Conservation (phyloP, 257 asterid genomes). For the Schizonepeta tenuifolia region DNA sequence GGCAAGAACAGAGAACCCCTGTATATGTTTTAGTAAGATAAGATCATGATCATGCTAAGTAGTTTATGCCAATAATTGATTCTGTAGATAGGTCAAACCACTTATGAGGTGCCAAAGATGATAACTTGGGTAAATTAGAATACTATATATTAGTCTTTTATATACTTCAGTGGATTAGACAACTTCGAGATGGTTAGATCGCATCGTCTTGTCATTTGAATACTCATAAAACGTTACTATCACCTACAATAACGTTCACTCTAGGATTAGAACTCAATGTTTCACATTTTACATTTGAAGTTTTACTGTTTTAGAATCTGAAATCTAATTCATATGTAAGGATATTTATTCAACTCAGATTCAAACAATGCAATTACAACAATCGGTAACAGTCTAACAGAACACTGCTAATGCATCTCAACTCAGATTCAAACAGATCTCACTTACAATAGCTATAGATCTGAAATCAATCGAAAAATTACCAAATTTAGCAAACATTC, state of each 20-base stretch:
- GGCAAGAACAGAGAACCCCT: not conserved
- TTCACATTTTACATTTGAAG: not conserved
- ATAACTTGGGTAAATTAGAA: not conserved
- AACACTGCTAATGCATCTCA: not conserved
- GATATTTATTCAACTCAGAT: no score
- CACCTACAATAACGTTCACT: not conserved
- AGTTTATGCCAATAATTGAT: not conserved
- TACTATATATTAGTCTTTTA: not conserved
- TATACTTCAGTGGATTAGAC: not conserved
- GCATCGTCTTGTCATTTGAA: not conserved
- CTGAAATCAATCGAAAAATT: slow-evolving; percentile 16
- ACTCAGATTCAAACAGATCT: slow-evolving; percentile 13
- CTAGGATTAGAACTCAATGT: not conserved
- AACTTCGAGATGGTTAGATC: not conserved
- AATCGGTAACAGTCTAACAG: not conserved
- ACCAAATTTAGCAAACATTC: not conserved
- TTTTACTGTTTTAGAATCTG: not conserved
- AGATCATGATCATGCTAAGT: not conserved
- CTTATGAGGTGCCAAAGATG: not conserved
- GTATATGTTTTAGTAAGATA: not conserved
- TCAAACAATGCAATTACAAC: no score
- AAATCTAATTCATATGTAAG: no score
- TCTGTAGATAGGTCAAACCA: not conserved
- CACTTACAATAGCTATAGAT: not conserved
- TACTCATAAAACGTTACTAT: not conserved